phyloP scores from a whole-genome alignment of 495 filamentous ascomycete genomes.

The Aspergillus diversus region DNA sequence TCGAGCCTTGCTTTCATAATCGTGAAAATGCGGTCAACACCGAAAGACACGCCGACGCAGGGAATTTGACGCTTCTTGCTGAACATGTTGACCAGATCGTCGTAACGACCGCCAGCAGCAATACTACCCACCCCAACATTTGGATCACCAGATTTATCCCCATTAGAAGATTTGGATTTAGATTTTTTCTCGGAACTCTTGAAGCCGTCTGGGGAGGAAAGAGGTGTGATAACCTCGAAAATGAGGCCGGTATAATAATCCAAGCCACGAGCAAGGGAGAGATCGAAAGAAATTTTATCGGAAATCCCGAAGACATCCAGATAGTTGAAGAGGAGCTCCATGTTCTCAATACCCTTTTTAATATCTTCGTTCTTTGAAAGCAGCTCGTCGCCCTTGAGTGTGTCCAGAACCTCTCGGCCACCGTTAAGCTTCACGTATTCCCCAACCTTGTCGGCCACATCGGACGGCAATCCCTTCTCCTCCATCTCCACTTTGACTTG shows the following conservation, averaged over 20 bases:
- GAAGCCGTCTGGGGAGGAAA: slow-evolving; percentile 64
- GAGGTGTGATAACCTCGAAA: slow-evolving; percentile 75
- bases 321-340: slow-evolving; percentile 81
- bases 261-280: slow-evolving; percentile 80
- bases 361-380: slow-evolving; percentile 70
- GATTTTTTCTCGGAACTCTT: slow-evolving; percentile 62
- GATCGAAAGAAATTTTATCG: slow-evolving; percentile 76
- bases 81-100: slow-evolving; percentile 94
- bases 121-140: slow-evolving; percentile 83
- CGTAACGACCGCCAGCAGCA: slow-evolving; percentile 90
- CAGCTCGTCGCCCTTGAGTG: slow-evolving; percentile 62
- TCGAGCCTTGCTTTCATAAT: slow-evolving; percentile 80
- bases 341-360: slow-evolving; percentile 78
- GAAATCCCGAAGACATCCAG: slow-evolving; percentile 73
- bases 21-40: slow-evolving; percentile 92
- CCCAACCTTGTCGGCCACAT: slow-evolving; percentile 83
- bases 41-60: slow-evolving; percentile 93
- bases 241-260: slow-evolving; percentile 94
- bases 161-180: slow-evolving; percentile 54
- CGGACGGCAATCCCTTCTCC: slow-evolving; percentile 78
- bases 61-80: slow-evolving; percentile 80
- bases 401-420: slow-evolving; percentile 67
- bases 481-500: slow-evolving; percentile 95
- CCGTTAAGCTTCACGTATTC: slow-evolving; percentile 75
- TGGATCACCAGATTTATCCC: slow-evolving; percentile 81